Base-by-base conservation (phyloP, 495 filamentous ascomycete genomes). In the Penicillium argentinense region DNA sequence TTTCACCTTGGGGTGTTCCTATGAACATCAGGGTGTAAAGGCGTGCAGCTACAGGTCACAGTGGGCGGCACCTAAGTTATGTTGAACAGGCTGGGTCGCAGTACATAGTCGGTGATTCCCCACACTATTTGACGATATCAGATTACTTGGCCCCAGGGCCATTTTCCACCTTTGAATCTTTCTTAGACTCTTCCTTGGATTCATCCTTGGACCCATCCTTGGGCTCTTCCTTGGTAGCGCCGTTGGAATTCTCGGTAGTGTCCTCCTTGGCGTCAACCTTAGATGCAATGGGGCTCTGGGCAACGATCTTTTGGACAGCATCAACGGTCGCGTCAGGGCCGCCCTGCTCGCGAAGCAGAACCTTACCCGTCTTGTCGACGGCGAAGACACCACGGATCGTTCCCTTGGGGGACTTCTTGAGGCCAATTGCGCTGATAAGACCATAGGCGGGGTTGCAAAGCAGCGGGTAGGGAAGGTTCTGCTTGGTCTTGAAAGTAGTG, bases 371-470 rank as follows among this genome's bases (percentile, higher is more conserved):
- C 67, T 96, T 97, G 60, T 89, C 81, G 48, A 98, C 72, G 40
- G 86, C 88, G 56, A 96, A 91, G 18, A 97, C 87, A 45, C 91
- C 92, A 49, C 93, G 80, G 22, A 71, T 80, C 23, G 87, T 95
- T n/a, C 88, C 85, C 65, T 78, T 84, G 21, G 84, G 81, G 3
- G 65, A 46, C 69, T 92, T 95, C 64, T 87, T 88, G 51, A 93
- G 64, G 3, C 87, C 86, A 56, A 93, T 78, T 28, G 85, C 87
- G 18, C 51, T 71, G 53, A 93, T 90, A 32, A 98, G 78, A 8
- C 80, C 82, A 16, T 76, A 82, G 19, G 64, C 55, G 5, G 84
- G 76, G 63, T 98, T 90, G 71, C 91, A 97, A 38, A 98, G 81
- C 24, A 97, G 84, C 4, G 86, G 69, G 64, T 92, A 97, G 9